A percentile compares a stretch with the other conserved stretches of the same genome.
phyloP scores from a whole-genome alignment of 2,329 filamentous ascomycete genomes.

The Esteya vermicola region DNA sequence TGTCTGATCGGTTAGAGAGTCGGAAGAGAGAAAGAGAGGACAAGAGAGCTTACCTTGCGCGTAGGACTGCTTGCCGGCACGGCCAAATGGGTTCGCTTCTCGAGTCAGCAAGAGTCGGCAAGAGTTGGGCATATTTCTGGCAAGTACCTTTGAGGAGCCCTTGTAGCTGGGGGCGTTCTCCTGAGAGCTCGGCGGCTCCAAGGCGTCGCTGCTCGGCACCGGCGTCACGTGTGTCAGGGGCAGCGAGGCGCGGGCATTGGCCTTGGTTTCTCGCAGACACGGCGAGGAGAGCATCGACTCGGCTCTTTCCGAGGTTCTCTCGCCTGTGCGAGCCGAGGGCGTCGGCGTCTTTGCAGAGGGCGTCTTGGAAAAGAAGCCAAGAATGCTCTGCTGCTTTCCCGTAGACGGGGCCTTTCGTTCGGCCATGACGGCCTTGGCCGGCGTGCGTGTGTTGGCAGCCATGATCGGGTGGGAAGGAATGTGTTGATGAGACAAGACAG shows the following conservation, averaged over 20 bases:
- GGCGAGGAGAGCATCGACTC: constrained; percentile 13
- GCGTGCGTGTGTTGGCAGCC: constrained; percentile 19
- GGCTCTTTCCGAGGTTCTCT: constrained; percentile 11
- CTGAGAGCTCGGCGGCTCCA: constrained; percentile 53
- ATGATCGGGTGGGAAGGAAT: constrained; percentile 7
- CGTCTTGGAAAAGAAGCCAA: constrained; percentile 64
- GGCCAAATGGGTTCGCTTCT: constrained; percentile 26
- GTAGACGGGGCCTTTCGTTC: constrained; percentile 30
- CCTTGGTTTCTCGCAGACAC: constrained; percentile 32
- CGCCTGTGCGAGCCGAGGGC: constrained; percentile 12
- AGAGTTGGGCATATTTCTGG: constrained; percentile 32
- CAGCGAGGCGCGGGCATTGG: constrained; percentile 25
- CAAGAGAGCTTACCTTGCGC: constrained; percentile 47
- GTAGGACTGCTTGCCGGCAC: constrained; percentile 54
- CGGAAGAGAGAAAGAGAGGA: neutral
- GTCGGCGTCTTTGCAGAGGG: constrained; percentile 18
- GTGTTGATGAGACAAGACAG: neutral
- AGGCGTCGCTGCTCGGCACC: constrained; percentile 65
- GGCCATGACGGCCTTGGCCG: constrained; percentile 18
- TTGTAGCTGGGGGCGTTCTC: constrained; percentile 43
- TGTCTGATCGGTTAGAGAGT: constrained; percentile 19
- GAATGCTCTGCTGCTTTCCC: constrained; percentile 54
- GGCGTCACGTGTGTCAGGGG: constrained; percentile 45
- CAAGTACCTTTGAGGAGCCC: constrained; percentile 31
- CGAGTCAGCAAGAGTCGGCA: constrained; percentile 27